Evolutionary conservation across 257 asterid species (phyloP).

Genomic region (Gentiana dahurica): DNA sequence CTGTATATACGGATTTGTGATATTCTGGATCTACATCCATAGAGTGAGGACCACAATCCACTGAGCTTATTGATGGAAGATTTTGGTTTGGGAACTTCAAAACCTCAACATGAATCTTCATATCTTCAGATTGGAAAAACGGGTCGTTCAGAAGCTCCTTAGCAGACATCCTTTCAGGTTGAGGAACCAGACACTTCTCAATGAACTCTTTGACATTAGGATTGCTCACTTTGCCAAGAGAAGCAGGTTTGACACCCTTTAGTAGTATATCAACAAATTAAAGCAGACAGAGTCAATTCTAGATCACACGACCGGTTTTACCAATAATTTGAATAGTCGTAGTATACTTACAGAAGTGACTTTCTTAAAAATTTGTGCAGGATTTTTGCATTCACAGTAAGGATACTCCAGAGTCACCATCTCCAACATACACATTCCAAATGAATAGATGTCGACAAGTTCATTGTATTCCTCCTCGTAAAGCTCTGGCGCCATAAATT

Average conservation of each 20-base stretch:
- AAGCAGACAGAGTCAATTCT: neutral
- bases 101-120: slow-evolving; percentile 19
- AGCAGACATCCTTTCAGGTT: slow-evolving; percentile 49
- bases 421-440: slow-evolving; percentile 80
- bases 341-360: slow-evolving; percentile 47
- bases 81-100: slow-evolving; percentile 23
- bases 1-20: slow-evolving; percentile 29
- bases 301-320: neutral
- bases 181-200: slow-evolving; percentile 60
- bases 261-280: neutral
- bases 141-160: slow-evolving; percentile 67
- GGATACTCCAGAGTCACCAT: slow-evolving; percentile 71
- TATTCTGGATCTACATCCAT: slow-evolving; percentile 64
- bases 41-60: slow-evolving; percentile 30
- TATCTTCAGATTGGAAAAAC: slow-evolving; percentile 36
- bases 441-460: slow-evolving; percentile 63
- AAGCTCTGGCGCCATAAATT: slow-evolving; percentile 85
- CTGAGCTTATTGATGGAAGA: slow-evolving; percentile 27
- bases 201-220: slow-evolving; percentile 49
- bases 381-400: slow-evolving; percentile 64
- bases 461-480: slow-evolving; percentile 78
- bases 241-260: slow-evolving; percentile 69
- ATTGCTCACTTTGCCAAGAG: slow-evolving; percentile 43
- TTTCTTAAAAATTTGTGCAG: slow-evolving; percentile 63
- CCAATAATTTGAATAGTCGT: neutral